Conservation (phyloP, 257 asterid species). For the Capsicum pubescens region DNA sequence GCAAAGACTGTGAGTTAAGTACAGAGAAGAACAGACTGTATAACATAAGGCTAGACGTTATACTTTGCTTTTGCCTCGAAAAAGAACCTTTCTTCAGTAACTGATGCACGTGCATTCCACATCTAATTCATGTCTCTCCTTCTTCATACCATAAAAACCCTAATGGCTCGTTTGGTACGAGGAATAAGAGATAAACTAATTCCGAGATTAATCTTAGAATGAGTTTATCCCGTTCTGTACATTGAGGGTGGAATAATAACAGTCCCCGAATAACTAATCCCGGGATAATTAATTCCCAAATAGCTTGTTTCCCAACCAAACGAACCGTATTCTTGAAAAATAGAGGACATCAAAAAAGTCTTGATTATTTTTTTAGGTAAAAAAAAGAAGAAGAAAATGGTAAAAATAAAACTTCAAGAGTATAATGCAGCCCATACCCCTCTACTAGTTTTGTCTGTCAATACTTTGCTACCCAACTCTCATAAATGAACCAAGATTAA, state of each 20-base stretch:
- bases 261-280: too few species aligned
- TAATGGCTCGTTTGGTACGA: too few species aligned
- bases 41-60: constrained; percentile 32
- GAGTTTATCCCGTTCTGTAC: too few species aligned
- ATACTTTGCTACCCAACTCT: constrained; percentile 22
- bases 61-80: constrained; percentile 46
- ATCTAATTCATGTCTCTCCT: constrained; percentile 30
- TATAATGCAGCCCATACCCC: constrained; percentile 29
- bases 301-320: too few species aligned
- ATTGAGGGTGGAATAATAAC: too few species aligned
- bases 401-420: background rate
- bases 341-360: too few species aligned
- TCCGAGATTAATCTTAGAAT: too few species aligned
- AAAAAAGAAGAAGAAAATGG: background rate
- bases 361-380: background rate
- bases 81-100: constrained; percentile 35
- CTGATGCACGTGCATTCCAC: constrained; percentile 43
- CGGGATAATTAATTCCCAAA: background rate
- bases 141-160: background rate
- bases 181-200: too few species aligned
- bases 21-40: constrained; percentile 20
- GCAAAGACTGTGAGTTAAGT: background rate
- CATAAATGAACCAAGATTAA: constrained; percentile 24
- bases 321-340: too few species aligned
- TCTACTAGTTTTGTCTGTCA: constrained; percentile 7